Evolutionary conservation across 1,284 basidiomycete genomes (phyloP).

Genomic region (Pyrrhoderma noxium): DNA sequence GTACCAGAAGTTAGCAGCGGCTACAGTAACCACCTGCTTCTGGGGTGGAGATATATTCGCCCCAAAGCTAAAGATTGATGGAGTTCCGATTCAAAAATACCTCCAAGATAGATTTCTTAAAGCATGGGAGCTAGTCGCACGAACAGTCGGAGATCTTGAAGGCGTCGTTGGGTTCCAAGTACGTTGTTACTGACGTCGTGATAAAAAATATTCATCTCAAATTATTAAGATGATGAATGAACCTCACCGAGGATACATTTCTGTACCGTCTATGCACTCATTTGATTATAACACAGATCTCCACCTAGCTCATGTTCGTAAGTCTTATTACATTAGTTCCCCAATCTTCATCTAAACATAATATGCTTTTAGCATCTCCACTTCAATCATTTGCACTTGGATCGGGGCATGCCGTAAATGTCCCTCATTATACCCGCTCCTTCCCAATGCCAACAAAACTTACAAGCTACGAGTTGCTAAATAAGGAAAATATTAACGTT

Average conservation of each 20-base stretch:
- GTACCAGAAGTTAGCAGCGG: conserved; percentile 82
- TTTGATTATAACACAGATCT: conserved; percentile 96
- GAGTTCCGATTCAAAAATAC: conserved; percentile 72
- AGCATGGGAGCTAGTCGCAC: conserved; percentile 67
- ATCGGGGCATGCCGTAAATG: conserved; percentile 65
- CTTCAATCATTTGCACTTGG: conserved; percentile 83
- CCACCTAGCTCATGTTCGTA: conserved; percentile 78
- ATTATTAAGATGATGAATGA: conserved; percentile 81
- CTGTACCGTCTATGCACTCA: conserved; percentile 71
- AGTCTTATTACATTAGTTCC: conserved; percentile 27
- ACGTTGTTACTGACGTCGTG: conserved; percentile 19
- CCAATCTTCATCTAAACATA: background rate
- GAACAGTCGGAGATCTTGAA: conserved; percentile 65
- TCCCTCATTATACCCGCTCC: conserved; percentile 71
- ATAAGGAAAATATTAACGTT: conserved; percentile 48
- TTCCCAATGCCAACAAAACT: conserved; percentile 78
- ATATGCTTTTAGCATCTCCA: conserved; percentile 51
- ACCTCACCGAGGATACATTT: conserved; percentile 90
- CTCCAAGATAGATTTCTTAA: conserved; percentile 79
- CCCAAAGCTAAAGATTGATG: conserved; percentile 58
- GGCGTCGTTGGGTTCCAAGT: conserved; percentile 89
- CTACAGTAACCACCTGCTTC: conserved; percentile 86
- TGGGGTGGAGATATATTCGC: conserved; percentile 87
- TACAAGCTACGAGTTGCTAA: conserved; percentile 51
- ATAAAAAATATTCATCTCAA: background rate